Evolutionary conservation across 805 yeast species (phyloP), one percentile per base, ranked within the genome.

Genomic region (Teunomyces tritomae): DNA sequence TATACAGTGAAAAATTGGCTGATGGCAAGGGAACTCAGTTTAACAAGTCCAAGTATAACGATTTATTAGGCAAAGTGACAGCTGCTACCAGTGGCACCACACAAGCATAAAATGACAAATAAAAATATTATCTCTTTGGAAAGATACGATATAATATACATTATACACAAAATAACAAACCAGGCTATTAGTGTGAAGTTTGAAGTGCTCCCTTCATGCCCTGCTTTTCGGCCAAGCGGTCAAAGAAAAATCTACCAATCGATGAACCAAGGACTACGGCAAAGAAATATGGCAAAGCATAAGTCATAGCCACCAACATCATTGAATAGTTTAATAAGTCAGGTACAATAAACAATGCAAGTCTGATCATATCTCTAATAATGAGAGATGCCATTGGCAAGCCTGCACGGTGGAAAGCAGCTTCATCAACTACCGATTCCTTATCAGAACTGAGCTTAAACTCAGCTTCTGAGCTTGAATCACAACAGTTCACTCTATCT

Each of bases 231-330:
- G 78, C 59, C 41, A 82, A 62, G 61, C 87, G 78, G 55, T 84
- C 84, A 65, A 84, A 85, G 56, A 80, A 77, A 39, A 86, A 80
- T 57, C 86, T 87, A 32, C 89, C 88, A 48, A 85, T 68, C 0
- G 90, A 77, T 49, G 85, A 68, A 8, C 95, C 95, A 13, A 83
- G 56, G 13, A 84, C 79, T 28, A 85, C 83, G 1, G 88, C 92
- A 65, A 87, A 87, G 63, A 87, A 84, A 55, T 87, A 87, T 0
- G 81, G 66, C 40, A 85, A 55, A 7, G 85, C 77, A 60, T 73
- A 86, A 35, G 85, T 73, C 95, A 87, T 87, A 5, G 86, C 85
- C 11, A 83, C 90, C 68, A 87, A 74, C 95, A 87, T 87, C 57
- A 87, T 65, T 30, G 84, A 84, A 59, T 83, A 87, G 9, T 86